Evolutionary conservation across 805 yeast genomes (phyloP).

Genomic region (Wickerhamomyces sydowiorum): DNA sequence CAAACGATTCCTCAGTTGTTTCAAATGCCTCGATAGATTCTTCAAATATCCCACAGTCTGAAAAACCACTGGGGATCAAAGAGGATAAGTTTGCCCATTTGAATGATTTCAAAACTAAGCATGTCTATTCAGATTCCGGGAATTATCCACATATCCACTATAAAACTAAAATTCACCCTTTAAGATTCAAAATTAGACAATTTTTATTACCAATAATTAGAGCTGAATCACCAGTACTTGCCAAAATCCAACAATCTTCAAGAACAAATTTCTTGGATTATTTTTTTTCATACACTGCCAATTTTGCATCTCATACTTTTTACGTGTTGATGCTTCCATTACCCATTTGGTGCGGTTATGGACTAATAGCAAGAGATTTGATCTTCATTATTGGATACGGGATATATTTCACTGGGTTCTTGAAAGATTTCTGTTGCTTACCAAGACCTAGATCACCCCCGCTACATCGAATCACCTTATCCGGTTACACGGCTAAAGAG

Average conservation of each 20-base stretch:
- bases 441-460: slow-evolving; percentile 96
- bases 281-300: slow-evolving; percentile 84
- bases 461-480: slow-evolving; percentile 79
- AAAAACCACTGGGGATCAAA: neutral
- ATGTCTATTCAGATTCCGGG: slow-evolving; percentile 59
- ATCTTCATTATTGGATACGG: slow-evolving; percentile 56
- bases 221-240: slow-evolving; percentile 58
- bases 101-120: slow-evolving; percentile 19
- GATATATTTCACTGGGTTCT: slow-evolving; percentile 62
- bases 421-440: slow-evolving; percentile 81
- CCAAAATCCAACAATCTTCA: slow-evolving; percentile 43
- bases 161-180: slow-evolving; percentile 45
- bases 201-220: slow-evolving; percentile 50
- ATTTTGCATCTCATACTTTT: slow-evolving; percentile 89
- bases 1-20: too few species aligned
- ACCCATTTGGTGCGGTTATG: slow-evolving; percentile 75
- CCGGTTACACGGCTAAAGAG: slow-evolving; percentile 86
- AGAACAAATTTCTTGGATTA: slow-evolving; percentile 53
- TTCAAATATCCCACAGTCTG: neutral
- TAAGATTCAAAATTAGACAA: slow-evolving; percentile 50
- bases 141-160: slow-evolving; percentile 65
- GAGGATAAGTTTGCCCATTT: slow-evolving; percentile 20
- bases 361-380: slow-evolving; percentile 56
- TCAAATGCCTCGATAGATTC: neutral
- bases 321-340: slow-evolving; percentile 85